A percentile compares a stretch with the other conserved stretches of the same genome.
Conservation (phyloP, 257 asterid genomes). For the Gardenia jasminoides region DNA sequence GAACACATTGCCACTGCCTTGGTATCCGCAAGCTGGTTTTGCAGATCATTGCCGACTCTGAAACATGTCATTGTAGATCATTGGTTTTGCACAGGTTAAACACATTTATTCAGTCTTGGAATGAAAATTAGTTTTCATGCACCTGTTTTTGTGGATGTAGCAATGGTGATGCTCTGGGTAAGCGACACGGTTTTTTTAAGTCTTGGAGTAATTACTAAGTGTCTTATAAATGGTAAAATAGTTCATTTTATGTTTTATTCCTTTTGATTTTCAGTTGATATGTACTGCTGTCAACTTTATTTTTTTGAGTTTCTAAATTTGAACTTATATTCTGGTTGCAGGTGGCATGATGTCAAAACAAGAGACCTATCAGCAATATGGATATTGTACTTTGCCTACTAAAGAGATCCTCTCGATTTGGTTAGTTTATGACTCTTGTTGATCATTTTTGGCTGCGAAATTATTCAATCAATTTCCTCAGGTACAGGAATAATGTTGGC, state of each 20-base stretch:
- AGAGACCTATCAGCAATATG: not conserved
- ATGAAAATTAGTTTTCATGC: not conserved
- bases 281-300: not conserved
- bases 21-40: not conserved
- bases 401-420: not conserved
- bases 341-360: not conserved
- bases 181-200: not conserved
- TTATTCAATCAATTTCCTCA: not conserved
- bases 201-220: not conserved
- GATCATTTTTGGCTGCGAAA: not conserved
- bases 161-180: not conserved
- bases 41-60: not conserved
- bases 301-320: not conserved
- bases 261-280: not conserved
- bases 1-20: not conserved
- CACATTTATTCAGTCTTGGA: not conserved
- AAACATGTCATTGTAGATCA: not conserved
- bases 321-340: not conserved
- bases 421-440: not conserved
- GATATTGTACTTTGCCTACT: not conserved
- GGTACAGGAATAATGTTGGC: not conserved
- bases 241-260: not conserved
- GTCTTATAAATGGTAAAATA: not conserved
- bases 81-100: not conserved
- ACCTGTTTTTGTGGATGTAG: not conserved